Percentiles rank a stretch among this genome's conserved stretches.
phyloP scores from a whole-genome alignment of 2,329 filamentous ascomycete genomes.

The Diaporthe sp. region DNA sequence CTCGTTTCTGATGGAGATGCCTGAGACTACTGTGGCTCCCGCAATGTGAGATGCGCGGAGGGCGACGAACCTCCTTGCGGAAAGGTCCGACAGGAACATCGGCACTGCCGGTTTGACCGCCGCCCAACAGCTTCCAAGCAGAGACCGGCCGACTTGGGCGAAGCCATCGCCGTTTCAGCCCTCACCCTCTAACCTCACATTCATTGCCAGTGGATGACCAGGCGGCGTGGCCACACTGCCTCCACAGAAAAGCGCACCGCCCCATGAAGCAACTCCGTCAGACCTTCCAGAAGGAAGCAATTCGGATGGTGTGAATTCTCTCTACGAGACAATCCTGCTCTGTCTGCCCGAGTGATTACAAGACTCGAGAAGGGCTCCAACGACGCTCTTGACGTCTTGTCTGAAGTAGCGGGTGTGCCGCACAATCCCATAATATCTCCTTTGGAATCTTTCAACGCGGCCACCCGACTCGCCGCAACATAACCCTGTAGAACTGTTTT shows the following conservation, averaged over 20 bases:
- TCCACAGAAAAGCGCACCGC: neutral
- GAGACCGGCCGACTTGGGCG: slow-evolving; percentile 3
- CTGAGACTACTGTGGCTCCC: neutral
- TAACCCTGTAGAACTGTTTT: neutral
- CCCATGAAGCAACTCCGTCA: neutral
- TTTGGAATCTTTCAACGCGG: neutral
- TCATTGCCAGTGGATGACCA: neutral
- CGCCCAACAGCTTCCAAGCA: slow-evolving; percentile 1
- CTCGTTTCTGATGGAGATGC: neutral
- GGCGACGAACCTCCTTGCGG: neutral
- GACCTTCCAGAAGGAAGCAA: neutral
- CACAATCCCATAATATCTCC: neutral
- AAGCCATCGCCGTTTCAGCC: neutral
- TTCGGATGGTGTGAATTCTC: neutral
- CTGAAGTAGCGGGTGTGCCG: neutral
- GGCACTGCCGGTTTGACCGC: neutral
- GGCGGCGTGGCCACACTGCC: neutral
- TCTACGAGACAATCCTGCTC: neutral
- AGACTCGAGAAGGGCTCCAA: neutral
- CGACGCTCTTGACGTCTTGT: neutral
- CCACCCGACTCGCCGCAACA: neutral
- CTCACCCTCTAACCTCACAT: neutral
- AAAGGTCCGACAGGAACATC: neutral
- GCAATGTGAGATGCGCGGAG: neutral
- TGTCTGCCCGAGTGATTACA: neutral